Evolutionary conservation across 306 rosid species (phyloP).

Genomic region (Hippophae tibetana): DNA sequence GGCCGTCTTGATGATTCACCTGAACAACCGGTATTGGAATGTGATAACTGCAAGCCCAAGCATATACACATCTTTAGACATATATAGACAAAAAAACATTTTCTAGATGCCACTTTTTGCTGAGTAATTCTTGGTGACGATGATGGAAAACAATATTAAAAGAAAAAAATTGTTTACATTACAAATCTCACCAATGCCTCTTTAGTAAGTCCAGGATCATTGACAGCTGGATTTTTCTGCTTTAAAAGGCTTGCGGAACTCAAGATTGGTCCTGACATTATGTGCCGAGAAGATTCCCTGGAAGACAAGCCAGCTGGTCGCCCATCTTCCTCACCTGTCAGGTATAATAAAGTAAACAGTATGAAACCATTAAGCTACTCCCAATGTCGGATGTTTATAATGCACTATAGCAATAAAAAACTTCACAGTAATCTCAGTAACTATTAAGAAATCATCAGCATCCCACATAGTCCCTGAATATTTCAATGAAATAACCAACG

Average conservation of each 20-base stretch:
- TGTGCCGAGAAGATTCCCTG: slow-evolving; percentile 62
- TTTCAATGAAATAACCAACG: background rate
- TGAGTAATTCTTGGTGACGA: too few relatives aligned
- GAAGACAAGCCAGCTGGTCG: slow-evolving; percentile 60
- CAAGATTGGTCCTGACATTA: slow-evolving; percentile 56
- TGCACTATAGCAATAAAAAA: too few relatives aligned
- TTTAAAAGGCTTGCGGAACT: slow-evolving; percentile 41
- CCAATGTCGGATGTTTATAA: background rate
- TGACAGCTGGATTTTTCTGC: slow-evolving; percentile 35
- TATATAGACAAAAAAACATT: too few relatives aligned
- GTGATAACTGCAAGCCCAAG: slow-evolving; percentile 42
- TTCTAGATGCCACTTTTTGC: too few relatives aligned
- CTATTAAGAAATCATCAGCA: too few relatives aligned
- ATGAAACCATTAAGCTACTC: background rate
- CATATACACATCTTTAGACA: slow-evolving; percentile 3
- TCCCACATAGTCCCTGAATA: too few relatives aligned
- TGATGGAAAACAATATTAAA: too few relatives aligned
- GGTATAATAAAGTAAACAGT: slow-evolving; percentile 14
- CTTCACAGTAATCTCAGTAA: too few relatives aligned
- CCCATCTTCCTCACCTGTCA: slow-evolving; percentile 65
- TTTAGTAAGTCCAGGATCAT: slow-evolving; percentile 26
- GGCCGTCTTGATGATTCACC: slow-evolving; percentile 81
- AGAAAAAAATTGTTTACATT: background rate
- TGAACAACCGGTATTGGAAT: slow-evolving; percentile 54
- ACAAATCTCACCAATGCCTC: slow-evolving; percentile 32